phyloP scores from a whole-genome alignment of 1,284 basidiomycete genomes.

The Pascua sp. region DNA sequence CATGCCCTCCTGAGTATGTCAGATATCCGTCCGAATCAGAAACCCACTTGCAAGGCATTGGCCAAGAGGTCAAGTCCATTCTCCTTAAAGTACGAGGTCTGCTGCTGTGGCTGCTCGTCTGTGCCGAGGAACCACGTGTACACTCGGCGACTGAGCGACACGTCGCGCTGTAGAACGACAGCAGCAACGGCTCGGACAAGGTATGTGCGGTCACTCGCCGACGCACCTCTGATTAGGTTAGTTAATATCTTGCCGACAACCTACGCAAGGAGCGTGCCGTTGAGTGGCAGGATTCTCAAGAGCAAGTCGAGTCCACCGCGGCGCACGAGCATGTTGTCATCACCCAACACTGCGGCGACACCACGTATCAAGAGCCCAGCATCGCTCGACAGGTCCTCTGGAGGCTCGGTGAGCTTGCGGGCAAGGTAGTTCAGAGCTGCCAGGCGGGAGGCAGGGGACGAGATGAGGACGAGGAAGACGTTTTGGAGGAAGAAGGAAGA shows the following conservation, averaged over 20 bases:
- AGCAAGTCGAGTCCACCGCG: conserved; percentile 77
- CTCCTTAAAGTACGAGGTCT: conserved; percentile 65
- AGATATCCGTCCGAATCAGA: not conserved
- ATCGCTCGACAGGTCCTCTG: conserved; percentile 56
- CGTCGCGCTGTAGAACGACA: conserved; percentile 84
- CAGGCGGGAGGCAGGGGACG: conserved; percentile 78
- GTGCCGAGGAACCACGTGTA: conserved; percentile 90
- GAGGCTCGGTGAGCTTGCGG: conserved; percentile 62
- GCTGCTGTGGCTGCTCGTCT: conserved; percentile 68
- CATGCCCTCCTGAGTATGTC: conserved; percentile 63
- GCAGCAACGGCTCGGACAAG: conserved; percentile 72
- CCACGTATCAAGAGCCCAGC: conserved; percentile 89
- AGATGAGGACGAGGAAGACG: conserved; percentile 88
- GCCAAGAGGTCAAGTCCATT: conserved; percentile 68
- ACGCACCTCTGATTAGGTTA: conserved; percentile 46
- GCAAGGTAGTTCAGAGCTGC: conserved; percentile 84
- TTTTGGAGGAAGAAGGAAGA: conserved; percentile 91
- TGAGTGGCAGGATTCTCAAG: conserved; percentile 66
- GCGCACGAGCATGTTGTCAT: conserved; percentile 82
- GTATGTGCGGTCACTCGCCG: conserved; percentile 63
- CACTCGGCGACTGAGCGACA: conserved; percentile 86
- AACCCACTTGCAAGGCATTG: conserved; percentile 62
- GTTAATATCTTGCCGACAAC: conserved; percentile 1
- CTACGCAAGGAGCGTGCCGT: conserved; percentile 65
- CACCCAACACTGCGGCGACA: conserved; percentile 81